Conservation (phyloP, 768 basidiomycete genomes). For the Roridomyces roridus region DNA sequence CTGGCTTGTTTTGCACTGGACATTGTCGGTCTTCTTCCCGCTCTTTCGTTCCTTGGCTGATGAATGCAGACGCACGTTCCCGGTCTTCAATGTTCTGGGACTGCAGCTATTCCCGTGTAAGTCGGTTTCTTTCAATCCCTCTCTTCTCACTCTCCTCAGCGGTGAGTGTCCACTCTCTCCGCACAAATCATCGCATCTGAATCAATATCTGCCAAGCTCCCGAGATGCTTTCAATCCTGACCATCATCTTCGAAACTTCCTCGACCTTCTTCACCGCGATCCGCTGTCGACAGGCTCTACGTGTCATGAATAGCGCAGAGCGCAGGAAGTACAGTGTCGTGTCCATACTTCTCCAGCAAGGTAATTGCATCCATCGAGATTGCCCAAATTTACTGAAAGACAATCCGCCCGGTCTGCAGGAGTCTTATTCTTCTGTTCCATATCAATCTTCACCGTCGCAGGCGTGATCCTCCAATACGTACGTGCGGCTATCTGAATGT, state of each 20-base stretch:
- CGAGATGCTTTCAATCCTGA: constrained; percentile 26
- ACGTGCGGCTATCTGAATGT: constrained; percentile 9
- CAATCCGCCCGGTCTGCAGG: no score
- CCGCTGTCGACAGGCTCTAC: constrained; percentile 24
- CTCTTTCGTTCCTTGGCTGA: background rate
- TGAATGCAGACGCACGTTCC: constrained; percentile 28
- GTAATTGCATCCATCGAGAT: no score
- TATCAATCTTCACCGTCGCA: constrained; percentile 31
- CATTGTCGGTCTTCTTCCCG: constrained; percentile 23
- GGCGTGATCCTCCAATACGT: constrained; percentile 34
- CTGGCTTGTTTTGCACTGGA: constrained; percentile 28
- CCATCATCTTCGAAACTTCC: constrained; percentile 25
- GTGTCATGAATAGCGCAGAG: background rate
- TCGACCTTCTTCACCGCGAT: constrained; percentile 23
- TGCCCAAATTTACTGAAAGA: no score
- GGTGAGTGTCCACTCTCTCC: background rate
- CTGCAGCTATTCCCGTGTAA: constrained; percentile 24
- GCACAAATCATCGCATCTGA: no score
- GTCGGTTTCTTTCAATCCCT: background rate
- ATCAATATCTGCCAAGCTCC: constrained; percentile 12
- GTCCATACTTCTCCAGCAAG: no score
- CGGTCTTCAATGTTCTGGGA: constrained; percentile 18
- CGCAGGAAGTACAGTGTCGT: no score
- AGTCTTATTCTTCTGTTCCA: background rate
- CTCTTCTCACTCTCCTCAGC: background rate